Conservation (phyloP, 257 asterid species). For the Przewalskia tangutica region DNA sequence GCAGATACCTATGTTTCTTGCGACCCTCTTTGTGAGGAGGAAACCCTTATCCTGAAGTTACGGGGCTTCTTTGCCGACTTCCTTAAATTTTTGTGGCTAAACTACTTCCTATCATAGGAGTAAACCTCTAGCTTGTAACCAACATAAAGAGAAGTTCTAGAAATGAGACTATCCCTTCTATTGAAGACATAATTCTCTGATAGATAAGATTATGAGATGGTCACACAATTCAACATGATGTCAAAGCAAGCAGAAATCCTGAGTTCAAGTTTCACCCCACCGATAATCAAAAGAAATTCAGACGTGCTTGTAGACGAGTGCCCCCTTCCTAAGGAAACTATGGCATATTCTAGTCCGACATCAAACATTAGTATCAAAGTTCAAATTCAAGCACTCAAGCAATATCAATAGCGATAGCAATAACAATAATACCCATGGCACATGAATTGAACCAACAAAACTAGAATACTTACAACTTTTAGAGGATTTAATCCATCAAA, state of each 20-base stretch:
- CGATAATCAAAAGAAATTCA: not conserved
- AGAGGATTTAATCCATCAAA: conserved; percentile 20
- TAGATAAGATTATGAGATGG: not conserved
- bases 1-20: too few relatives aligned
- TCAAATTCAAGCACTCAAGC: not conserved
- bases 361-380: not conserved
- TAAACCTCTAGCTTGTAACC: not conserved
- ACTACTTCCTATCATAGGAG: not conserved
- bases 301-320: not conserved
- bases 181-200: not conserved
- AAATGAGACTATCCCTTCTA: not conserved
- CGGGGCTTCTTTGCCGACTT: too few relatives aligned
- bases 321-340: not conserved
- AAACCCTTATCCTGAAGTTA: too few relatives aligned
- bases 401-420: not conserved
- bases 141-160: not conserved
- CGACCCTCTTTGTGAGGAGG: too few relatives aligned
- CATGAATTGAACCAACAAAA: not conserved
- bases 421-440: not conserved
- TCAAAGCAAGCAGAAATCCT: not conserved
- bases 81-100: not conserved
- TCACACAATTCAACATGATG: not conserved
- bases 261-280: not conserved
- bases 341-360: not conserved
- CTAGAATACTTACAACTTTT: conserved; percentile 16